phyloP scores from a whole-genome alignment of 768 basidiomycete species.

The Paxillus ammoniavirescens region DNA sequence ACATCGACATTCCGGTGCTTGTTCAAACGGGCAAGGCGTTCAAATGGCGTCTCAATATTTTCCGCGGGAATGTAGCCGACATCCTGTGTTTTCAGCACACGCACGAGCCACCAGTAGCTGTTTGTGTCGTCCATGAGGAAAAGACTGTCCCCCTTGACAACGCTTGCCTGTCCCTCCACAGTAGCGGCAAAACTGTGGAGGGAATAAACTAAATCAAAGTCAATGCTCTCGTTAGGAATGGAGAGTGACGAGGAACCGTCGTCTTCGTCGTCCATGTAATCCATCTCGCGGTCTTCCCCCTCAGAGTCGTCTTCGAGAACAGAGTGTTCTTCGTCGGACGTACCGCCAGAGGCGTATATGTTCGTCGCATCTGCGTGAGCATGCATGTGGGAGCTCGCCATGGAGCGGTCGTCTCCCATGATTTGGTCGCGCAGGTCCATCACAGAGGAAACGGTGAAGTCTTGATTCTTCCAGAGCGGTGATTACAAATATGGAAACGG shows the following conservation, averaged over 20 bases:
- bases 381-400: constrained; percentile 43
- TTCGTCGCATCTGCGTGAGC: constrained; percentile 48
- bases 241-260: constrained; percentile 81
- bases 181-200: constrained; percentile 96
- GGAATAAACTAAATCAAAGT: constrained; percentile 91
- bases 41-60: constrained; percentile 98
- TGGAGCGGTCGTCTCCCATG: constrained; percentile 49
- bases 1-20: constrained; percentile 98
- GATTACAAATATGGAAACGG: no score
- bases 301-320: constrained; percentile 86
- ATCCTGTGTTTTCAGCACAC: constrained; percentile 97
- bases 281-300: constrained; percentile 61
- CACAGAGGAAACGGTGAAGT: no score
- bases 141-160: constrained; percentile 96
- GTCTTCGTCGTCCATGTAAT: constrained; percentile 72
- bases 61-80: constrained; percentile 99
- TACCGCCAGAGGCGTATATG: constrained; percentile 30
- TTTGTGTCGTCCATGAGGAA: constrained; percentile 98
- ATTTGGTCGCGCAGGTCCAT: constrained; percentile 66
- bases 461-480: no score
- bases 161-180: constrained; percentile 97
- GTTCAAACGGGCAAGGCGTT: constrained; percentile 91
- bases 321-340: constrained; percentile 75
- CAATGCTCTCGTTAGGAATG: constrained; percentile 88
- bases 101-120: constrained; percentile 99